Conservation (phyloP, 345 rosid genomes). For the Alliaria petiolata region DNA sequence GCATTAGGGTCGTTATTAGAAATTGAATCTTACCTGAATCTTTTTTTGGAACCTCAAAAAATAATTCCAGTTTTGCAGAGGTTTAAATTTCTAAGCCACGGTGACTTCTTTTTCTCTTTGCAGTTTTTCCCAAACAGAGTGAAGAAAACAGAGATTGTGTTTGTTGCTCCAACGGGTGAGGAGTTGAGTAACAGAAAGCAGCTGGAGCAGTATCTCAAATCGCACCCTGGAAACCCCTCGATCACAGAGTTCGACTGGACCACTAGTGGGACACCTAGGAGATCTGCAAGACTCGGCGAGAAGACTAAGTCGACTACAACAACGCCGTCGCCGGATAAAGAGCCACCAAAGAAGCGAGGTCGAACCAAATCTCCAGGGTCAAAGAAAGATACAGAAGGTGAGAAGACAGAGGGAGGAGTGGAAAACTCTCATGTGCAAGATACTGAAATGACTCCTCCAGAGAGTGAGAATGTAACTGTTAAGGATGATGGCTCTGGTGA, state of each 20-base stretch:
- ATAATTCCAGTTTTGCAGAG: background rate
- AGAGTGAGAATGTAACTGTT: conserved; percentile 15
- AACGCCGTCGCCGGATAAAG: conserved; percentile 57
- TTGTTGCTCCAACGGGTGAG: conserved; percentile 76
- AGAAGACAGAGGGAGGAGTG: conserved; percentile 27
- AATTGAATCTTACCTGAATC: background rate
- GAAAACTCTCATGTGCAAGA: conserved; percentile 29
- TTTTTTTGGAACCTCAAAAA: too few species aligned
- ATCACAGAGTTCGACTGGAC: conserved; percentile 74
- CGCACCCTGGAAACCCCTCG: conserved; percentile 64
- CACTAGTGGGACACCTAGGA: conserved; percentile 76
- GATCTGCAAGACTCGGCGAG: conserved; percentile 78
- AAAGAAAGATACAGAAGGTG: conserved; percentile 43
- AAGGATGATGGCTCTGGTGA: conserved; percentile 30
- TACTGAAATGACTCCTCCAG: conserved; percentile 9
- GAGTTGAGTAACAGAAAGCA: conserved; percentile 62
- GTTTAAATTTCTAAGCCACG: background rate
- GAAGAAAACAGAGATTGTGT: conserved; percentile 62
- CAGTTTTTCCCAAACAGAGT: conserved; percentile 62
- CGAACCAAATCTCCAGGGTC: conserved; percentile 48
- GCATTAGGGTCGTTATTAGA: background rate
- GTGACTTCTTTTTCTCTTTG: background rate
- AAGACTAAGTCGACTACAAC: conserved; percentile 46
- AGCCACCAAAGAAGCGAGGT: conserved; percentile 63
- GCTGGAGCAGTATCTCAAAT: conserved; percentile 71